Conservation (phyloP, 2,329 filamentous ascomycete genomes). For the Claviceps africana region DNA sequence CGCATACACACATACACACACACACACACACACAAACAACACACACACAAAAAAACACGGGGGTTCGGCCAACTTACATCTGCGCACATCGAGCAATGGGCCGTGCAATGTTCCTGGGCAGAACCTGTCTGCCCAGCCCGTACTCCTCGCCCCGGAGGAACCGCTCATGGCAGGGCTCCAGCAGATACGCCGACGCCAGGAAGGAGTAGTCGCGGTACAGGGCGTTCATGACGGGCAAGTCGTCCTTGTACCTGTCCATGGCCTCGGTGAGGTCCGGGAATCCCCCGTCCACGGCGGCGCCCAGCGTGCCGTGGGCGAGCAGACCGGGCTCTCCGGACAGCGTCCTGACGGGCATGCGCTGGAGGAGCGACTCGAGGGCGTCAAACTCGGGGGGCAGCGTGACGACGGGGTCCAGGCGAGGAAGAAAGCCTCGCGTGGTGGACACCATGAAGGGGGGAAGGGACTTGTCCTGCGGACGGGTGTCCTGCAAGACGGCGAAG, state of each 20-base stretch:
- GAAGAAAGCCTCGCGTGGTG: constrained; percentile 59
- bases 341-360: constrained; percentile 67
- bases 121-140: constrained; percentile 57
- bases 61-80: constrained; percentile 56
- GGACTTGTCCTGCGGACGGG: constrained; percentile 45
- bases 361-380: constrained; percentile 55
- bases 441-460: constrained; percentile 70
- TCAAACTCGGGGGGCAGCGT: constrained; percentile 61
- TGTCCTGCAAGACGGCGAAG: constrained; percentile 51
- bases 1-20: too few relatives aligned
- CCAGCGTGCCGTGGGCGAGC: constrained; percentile 59
- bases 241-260: constrained; percentile 57
- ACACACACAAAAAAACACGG: background rate
- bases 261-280: constrained; percentile 63
- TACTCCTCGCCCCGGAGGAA: constrained; percentile 60
- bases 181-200: constrained; percentile 73
- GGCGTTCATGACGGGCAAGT: constrained; percentile 70
- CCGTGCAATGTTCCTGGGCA: constrained; percentile 63
- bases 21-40: too few relatives aligned
- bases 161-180: constrained; percentile 78
- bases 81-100: constrained; percentile 75
- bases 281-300: constrained; percentile 56
- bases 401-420: constrained; percentile 47
- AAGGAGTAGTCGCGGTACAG: constrained; percentile 88
- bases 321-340: constrained; percentile 61